Base-by-base conservation (phyloP, 108 stramenopile species). In the Pseudonitzschia multiseries region DNA sequence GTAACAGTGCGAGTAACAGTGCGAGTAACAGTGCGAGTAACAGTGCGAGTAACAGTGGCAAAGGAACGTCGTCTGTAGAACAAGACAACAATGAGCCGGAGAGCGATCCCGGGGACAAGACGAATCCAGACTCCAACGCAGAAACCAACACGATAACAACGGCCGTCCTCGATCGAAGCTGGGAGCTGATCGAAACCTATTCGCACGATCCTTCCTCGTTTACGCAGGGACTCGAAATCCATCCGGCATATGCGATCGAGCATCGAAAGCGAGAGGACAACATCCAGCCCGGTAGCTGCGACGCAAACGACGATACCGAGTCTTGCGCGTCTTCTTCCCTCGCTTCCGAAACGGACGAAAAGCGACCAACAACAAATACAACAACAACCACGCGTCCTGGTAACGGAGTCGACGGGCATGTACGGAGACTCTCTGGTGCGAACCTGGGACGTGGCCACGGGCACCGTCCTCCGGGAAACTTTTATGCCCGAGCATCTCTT, bases 331-430 rank as follows among this genome's bases (percentile, higher is more conserved):
- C n/a, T n/a, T n/a, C n/a, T n/a, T n/a, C n/a, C n/a, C n/a, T n/a
- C n/a, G n/a, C n/a, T n/a, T n/a, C 36, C 36, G 36, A 36, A 36
- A 6, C 2, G 4, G 36, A 6, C 12, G 0, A 54, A 4, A 13
- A 22, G 12, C 22, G 22, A 18, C 60, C 18, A 32, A 62, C 31
- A 8, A 17, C 18, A 4, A 65, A n/a, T n/a, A n/a, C n/a, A n/a
- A 42, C 36, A 8, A 20, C 4, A 10, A 15, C 0, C 6, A 0
- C 64, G 28, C 13, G 20, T 65, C 9, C 43, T 67, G 44, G 32
- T 82, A 3, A 84, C 83, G 56, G 88, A 92, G 65, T 88, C 87
- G 0, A 88, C 88, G 0, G 91, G 91, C 13, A 57, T 83, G n/a
- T 74, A 88, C 60, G 75, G 86, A 1, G 57, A 79, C 68, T 89